Base-by-base conservation (phyloP, 805 yeast genomes). In the Metschnikowia peoriensis region DNA sequence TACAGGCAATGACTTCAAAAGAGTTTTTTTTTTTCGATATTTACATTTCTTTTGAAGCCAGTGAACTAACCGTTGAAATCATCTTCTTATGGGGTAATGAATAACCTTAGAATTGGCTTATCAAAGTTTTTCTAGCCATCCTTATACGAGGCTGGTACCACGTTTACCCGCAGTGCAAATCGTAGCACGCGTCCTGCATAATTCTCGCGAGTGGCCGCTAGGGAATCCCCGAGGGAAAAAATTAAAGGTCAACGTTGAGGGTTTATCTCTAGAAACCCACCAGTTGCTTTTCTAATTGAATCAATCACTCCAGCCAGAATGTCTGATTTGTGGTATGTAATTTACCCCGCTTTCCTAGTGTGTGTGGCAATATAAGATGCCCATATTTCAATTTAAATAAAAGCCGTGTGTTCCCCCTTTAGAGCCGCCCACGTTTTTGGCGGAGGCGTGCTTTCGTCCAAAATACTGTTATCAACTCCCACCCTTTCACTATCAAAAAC, bases 271-370 rank as follows among this genome's bases (percentile, higher is more conserved):
- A 37, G 38, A 28, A 17, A 38, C 38, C 57, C 52, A 45, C 51
- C 50, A 51, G 49, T 53, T 53, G 59, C 55, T 57, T 44, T 38
- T 46, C 51, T 46, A 44, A 37, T 43, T 46, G 37, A 50, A 57
- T 52, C 58, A 50, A 52, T 52, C 53, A 48, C 55, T 41, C 39
- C 49, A 35, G 22, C 64, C 49, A 70, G 61, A 65, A 84, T 84
- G 88, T 81, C 89, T 71, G 89, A 84, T 72, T 85, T 84, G 77
- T 85, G 89, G 89, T 85, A 82, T 64, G 89, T 80, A 44, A 29
- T 22, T 27, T 27, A 16, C n/a, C 43, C 14, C 14, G 28, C 12
- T 15, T 28, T 11, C 38, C 12, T 4, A n/a, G 35, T 16, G 37
- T 6, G 27, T 12, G 8, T 15, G 8, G 15, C 12, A 42, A 14